Evolutionary conservation across 352 stramenopile genomes (phyloP), one percentile per base, ranked within the genome.

Genomic region (Globisporangium spinosum): DNA sequence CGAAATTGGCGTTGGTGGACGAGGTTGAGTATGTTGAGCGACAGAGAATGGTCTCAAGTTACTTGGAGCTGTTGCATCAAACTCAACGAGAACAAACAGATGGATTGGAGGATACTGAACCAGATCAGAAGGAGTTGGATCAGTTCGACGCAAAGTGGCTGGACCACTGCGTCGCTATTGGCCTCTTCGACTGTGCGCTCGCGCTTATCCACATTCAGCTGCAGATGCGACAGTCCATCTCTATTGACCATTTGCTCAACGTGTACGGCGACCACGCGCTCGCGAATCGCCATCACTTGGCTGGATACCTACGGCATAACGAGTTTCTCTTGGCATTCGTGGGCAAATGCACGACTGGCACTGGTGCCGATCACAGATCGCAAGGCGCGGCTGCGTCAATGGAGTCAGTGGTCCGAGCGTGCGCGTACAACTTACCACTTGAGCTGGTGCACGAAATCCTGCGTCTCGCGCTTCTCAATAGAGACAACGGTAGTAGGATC

Each of bases 181-280:
- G 68, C 5, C 73, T 72, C 35, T 78, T 78, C 47, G 59, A 78
- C 3, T 76, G 65, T 8, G 60, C 72, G 4, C 69, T 79, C n/a
- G 35, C 69, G 3, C 58, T 83, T 25, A 17, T 79, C 1, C 57
- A 77, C 43, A 58, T 2, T 2, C 59, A 72, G 27, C 20, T 22
- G 10, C 20, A 10, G 9, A 43, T 0, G 23, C 32, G 22, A 5
- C 17, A 2, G 15, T n/a, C 2, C 53, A 34, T 55, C 22, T 71
- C 77, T 4, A 54, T 81, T 22, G 67, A 77, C 32, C 70, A 13
- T 9, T 27, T 81, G n/a, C 72, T 83, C 23, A 25, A 32, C 54
- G 12, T 47, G 45, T n/a, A 71, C 22, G 47, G 60, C 25, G 5
- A 64, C 67, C 65, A 29, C 38, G 49, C 22, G 49, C 2, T 56